Base-by-base conservation (phyloP, 129 eudicot species). In the Saussurea involucrata region DNA sequence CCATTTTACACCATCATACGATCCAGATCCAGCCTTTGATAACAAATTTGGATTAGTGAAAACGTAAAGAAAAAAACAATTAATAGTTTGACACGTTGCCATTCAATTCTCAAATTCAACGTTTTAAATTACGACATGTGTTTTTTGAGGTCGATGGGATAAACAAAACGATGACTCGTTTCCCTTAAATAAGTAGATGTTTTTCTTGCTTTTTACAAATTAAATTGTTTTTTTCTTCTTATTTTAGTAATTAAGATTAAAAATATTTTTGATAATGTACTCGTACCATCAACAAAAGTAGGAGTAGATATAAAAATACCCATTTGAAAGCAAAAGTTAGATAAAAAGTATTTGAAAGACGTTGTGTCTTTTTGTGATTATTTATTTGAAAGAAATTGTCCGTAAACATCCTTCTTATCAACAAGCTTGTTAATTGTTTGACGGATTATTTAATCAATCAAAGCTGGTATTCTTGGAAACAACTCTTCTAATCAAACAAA, bases 401-500 rank as follows among this genome's bases (percentile, higher is more conserved):
- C 25, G 15, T 67, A 77, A 69, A 28, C 70, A 36, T 69, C 28
- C 22, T 68, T 34, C 13, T 68, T 68, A 69, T 78, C 76, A 69
- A n/a, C 36, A 27, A 42, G 27, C 25, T 24, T 34, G 37, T 69
- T 36, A 74, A 74, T 28, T 66, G 15, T 11, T 68, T 58, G 13
- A 53, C 2, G 21, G 20, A 17, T 53, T 6, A 22, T 53, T n/a
- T 36, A 15, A 77, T 60, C 32, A 27, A 36, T 20, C n/a, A 36
- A 68, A 58, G 81, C 55, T 55, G 81, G 55, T 68, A 8, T 66
- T 75, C 20, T 68, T 60, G 61, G 20, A 69, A 78, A 69, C 69
- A 68, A 60, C 81, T 68, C 67, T 34, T 57, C 29, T 46, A 1
- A 49, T 21, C 24, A 66, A 29, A 33, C 71, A 31, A 63, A 37